phyloP scores from a whole-genome alignment of 176 grass and related monocot genomes.

The Musa acuminata region DNA sequence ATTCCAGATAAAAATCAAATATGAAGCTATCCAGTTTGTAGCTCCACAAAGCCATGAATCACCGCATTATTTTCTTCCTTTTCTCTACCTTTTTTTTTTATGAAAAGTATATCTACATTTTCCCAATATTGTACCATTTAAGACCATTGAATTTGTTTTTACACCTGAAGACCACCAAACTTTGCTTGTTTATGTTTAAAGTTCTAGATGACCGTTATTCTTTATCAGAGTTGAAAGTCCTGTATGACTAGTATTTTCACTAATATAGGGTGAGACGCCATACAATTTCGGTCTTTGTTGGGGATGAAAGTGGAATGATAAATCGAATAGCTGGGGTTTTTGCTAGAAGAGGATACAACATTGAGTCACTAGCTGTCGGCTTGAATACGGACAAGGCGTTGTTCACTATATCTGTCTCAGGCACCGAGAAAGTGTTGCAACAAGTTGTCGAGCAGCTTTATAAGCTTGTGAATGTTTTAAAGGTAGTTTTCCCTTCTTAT shows the following conservation, averaged over 20 bases:
- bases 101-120: not conserved
- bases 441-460: slow-evolving; percentile 95
- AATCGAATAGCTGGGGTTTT: slow-evolving; percentile 95
- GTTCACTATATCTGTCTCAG: slow-evolving; percentile 92
- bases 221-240: not conserved
- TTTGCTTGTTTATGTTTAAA: not conserved
- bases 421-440: slow-evolving; percentile 59
- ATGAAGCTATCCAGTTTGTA: too few relatives aligned
- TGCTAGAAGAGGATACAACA: slow-evolving; percentile 90
- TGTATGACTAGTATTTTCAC: not conserved
- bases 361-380: slow-evolving; percentile 91
- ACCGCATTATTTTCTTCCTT: too few relatives aligned
- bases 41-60: not conserved
- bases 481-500: slow-evolving; percentile 27
- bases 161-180: too few relatives aligned
- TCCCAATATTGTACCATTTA: too few relatives aligned
- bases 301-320: slow-evolving; percentile 97
- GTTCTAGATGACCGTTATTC: not conserved
- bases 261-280: slow-evolving; percentile 65
- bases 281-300: slow-evolving; percentile 90
- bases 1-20: too few relatives aligned
- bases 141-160: too few relatives aligned
- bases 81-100: too few relatives aligned
- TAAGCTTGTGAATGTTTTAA: slow-evolving; percentile 78
- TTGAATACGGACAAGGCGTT: slow-evolving; percentile 94